Conservation (phyloP, 2,329 filamentous ascomycete genomes). For the Curvularia verruculosa region DNA sequence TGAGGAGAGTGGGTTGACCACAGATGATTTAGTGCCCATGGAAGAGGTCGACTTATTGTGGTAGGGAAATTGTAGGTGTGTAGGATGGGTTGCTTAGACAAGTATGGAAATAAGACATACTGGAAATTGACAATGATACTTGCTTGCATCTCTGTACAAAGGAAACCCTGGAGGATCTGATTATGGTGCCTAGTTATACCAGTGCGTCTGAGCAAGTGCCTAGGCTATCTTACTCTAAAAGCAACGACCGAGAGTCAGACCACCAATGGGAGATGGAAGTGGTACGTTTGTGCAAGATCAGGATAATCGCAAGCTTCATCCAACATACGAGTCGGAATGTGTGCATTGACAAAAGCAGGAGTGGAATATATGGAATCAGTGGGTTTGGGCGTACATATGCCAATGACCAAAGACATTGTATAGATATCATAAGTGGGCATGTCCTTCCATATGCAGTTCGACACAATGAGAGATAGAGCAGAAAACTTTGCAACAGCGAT, state of each 20-base stretch:
- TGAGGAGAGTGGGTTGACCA: not conserved
- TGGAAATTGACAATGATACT: not conserved
- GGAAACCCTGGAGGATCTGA: not conserved
- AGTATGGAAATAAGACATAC: not conserved
- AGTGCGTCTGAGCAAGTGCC: not conserved
- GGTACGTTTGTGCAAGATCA: not conserved
- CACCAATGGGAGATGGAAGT: not conserved
- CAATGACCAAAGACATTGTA: conserved; percentile 16
- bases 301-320: conserved; percentile 14
- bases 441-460: conserved; percentile 3
- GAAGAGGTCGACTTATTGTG: conserved; percentile 1
- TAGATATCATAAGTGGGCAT: conserved; percentile 27
- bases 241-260: not conserved
- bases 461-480: conserved; percentile 15
- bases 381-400: conserved; percentile 23
- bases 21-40: not conserved
- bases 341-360: conserved; percentile 23
- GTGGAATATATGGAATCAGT: conserved; percentile 24
- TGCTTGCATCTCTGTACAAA: not conserved
- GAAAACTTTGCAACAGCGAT: conserved; percentile 15
- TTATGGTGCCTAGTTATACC: too few species aligned
- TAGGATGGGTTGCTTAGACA: not conserved
- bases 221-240: not conserved
- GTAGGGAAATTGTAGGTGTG: not conserved
- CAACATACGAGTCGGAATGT: too few species aligned